These are phyloP conservation scores for Bimuria novae-zelandiae DNA, from an alignment of 2,329 filamentous ascomycete species.

Conservation along the genomic window DNA sequence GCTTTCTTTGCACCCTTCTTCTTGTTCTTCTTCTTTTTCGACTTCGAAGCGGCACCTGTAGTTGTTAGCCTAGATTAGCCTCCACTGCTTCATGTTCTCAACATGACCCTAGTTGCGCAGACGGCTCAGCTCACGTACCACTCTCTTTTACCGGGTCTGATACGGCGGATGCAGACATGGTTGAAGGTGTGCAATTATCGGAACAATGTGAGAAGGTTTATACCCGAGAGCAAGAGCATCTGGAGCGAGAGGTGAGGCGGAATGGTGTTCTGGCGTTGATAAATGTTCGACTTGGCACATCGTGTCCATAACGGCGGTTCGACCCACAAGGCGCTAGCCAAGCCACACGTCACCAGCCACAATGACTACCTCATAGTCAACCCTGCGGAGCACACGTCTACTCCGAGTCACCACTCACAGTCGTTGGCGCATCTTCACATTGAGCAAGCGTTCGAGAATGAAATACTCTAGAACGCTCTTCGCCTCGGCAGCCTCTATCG, in stretches of 20 bases:
- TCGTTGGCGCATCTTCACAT: background rate
- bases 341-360: constrained; percentile 7
- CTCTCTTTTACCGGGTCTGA: constrained; percentile 39
- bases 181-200: constrained; percentile 16
- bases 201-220: constrained; percentile 11
- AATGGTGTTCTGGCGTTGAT: constrained; percentile 23
- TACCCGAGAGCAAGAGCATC: constrained; percentile 3
- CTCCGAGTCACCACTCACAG: background rate
- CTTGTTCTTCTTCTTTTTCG: constrained; percentile 49
- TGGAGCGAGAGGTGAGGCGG: constrained; percentile 5
- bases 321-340: constrained; percentile 8
- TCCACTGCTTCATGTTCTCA: constrained; percentile 1
- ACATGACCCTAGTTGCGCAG: constrained; percentile 13
- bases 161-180: constrained; percentile 36
- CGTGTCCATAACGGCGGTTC: constrained; percentile 42
- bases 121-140: constrained; percentile 38
- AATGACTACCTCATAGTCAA: background rate
- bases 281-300: constrained; percentile 41
- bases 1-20: constrained; percentile 40
- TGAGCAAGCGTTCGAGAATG: too few species aligned
- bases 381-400: background rate
- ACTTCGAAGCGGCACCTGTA: constrained; percentile 39
- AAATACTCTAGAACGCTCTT: too few species aligned
- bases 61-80: constrained; percentile 20
- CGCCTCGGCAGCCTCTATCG: too few species aligned